Base-by-base conservation (phyloP, 257 asterid genomes). In the Ehretia macrophylla region DNA sequence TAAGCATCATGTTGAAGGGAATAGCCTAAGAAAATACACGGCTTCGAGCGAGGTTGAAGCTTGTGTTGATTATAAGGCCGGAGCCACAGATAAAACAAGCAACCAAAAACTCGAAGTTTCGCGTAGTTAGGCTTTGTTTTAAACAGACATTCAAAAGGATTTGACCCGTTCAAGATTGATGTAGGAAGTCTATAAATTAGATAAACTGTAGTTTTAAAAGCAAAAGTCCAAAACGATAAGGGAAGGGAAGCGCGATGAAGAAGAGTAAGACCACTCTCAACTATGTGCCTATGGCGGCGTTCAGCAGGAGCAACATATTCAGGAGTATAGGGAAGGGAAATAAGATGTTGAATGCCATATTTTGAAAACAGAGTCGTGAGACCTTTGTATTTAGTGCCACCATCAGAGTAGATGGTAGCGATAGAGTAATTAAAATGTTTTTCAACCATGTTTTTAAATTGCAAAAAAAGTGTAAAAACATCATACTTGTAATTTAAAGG, bases 141-240 rank as follows among this genome's bases (percentile, higher is more conserved):
- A 5, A 20, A 66, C 0, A 58, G 19, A 0, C 1, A 1, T 23
- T 55, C 46, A 55, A 54, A 64, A 10, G 55, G 62, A 5, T 21
- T 51, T 38, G 22, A 5, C 1, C 42, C 21, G 38, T 47, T 10
- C 0, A 65, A 11, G 1, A 55, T 14, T 1, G 35, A 35, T 0
- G 57, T 65, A 0, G 63, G 70, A 16, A 14, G 10, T 13, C 32
- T 23, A 35, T 14, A 48, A 0, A 66, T 50, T 5, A 57, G 50
- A 20, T 57, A 44, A 27, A 32, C 21, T 18, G 56, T 38, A 11
- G 63, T 35, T 17, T 17, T 11, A 27, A 56, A 65, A 11, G 70
- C 57, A 44, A 37, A 44, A 0, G 56, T 32, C 63, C 49, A 65
- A 27, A 20, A 55, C 5, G 14, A 5, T 2, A 63, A 49, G 1